Evolutionary conservation across 192 early-diverging fungal species (phyloP).

Genomic region (Dissophora globulifera): DNA sequence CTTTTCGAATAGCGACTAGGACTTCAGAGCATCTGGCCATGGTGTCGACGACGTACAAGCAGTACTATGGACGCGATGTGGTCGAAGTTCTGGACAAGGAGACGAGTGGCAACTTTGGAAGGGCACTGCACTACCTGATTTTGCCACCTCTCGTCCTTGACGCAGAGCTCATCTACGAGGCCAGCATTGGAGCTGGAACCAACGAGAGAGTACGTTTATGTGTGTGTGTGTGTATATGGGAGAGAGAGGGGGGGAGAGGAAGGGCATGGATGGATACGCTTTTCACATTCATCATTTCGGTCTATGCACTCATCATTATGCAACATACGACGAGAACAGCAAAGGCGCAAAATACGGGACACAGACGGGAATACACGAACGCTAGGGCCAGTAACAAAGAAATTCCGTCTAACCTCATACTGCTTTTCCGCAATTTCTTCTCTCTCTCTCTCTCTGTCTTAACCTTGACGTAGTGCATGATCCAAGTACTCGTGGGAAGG

Average conservation of each 20-base stretch:
- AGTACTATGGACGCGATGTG: slow-evolving; percentile 46
- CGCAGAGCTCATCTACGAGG: slow-evolving; percentile 38
- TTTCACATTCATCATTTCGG: no score
- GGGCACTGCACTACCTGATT: slow-evolving; percentile 39
- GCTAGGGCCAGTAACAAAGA: no score
- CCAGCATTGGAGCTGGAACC: slow-evolving; percentile 36
- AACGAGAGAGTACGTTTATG: slow-evolving; percentile 36
- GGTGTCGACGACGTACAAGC: slow-evolving; percentile 38
- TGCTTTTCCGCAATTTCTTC: no score
- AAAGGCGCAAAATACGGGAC: neutral
- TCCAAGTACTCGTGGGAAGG: slow-evolving; percentile 40
- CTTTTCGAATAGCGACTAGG: slow-evolving; percentile 29
- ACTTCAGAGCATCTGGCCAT: slow-evolving; percentile 32
- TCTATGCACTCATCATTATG: no score
- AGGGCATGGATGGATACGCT: neutral
- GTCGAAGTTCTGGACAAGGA: slow-evolving; percentile 46
- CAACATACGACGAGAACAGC: neutral
- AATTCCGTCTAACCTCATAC: no score
- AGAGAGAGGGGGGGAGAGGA: neutral
- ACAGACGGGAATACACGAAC: neutral
- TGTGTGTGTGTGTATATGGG: neutral
- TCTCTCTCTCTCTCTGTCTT: slow-evolving; percentile 1
- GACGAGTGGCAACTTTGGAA: slow-evolving; percentile 39
- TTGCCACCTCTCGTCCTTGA: slow-evolving; percentile 34
- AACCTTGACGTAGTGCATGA: slow-evolving; percentile 23